These are phyloP conservation scores for Fusarium torulosum DNA, from an alignment of 2,329 filamentous ascomycete genomes.

Conservation along the genomic window DNA sequence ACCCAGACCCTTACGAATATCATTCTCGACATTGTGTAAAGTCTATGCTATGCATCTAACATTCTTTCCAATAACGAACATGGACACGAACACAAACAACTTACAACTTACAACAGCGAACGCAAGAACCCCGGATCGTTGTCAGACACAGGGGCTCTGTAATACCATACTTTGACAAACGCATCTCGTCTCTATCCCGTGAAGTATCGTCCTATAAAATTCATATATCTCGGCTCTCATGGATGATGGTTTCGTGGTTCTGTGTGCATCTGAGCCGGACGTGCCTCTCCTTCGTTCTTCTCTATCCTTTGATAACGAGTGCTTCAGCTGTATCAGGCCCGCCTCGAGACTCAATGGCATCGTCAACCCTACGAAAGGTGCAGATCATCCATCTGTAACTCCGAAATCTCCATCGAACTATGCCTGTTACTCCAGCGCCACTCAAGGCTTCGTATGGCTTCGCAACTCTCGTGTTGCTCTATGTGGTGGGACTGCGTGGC, in stretches of 20 bases:
- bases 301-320: not conserved
- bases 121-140: conserved; percentile 16
- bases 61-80: too few relatives aligned
- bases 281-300: not conserved
- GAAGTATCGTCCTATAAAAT: conserved; percentile 20
- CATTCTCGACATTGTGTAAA: not conserved
- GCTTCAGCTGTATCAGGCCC: not conserved
- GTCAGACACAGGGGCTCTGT: conserved; percentile 24
- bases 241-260: not conserved
- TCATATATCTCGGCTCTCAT: not conserved
- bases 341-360: not conserved
- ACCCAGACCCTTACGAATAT: not conserved
- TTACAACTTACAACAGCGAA: conserved; percentile 2
- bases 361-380: not conserved
- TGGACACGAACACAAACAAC: not conserved
- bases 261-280: not conserved
- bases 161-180: conserved; percentile 29
- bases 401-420: not conserved
- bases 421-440: not conserved
- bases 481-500: not conserved
- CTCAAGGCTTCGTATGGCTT: not conserved
- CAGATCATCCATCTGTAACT: not conserved
- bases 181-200: conserved; percentile 30
- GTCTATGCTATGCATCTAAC: too few relatives aligned
- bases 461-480: not conserved